A percentile compares a stretch with the other conserved stretches of the same genome.
phyloP scores from a whole-genome alignment of 352 stramenopile species.

The Phytophthora syringae region DNA sequence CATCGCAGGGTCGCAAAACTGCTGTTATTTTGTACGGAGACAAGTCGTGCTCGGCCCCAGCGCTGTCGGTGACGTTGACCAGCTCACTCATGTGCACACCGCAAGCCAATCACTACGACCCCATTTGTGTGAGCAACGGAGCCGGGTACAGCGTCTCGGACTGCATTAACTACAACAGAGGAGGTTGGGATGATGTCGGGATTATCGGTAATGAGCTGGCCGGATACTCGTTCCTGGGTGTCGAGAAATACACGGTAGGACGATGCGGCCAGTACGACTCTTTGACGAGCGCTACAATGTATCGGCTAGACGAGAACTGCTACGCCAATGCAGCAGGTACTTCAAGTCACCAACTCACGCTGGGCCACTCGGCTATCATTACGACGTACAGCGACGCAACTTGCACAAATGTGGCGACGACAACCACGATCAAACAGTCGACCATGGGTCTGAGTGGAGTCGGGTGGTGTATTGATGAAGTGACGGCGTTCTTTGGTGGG shows the following conservation, averaged over 20 bases:
- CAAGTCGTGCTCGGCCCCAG: neutral
- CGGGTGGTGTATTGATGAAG: neutral
- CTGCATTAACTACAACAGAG: slow-evolving; percentile 3
- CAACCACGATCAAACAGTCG: neutral
- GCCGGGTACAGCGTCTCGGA: slow-evolving; percentile 11
- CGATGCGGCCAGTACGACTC: neutral
- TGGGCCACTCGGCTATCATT: slow-evolving; percentile 2
- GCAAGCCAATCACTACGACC: slow-evolving; percentile 7
- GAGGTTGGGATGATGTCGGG: slow-evolving; percentile 9
- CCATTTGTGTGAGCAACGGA: neutral
- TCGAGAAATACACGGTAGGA: slow-evolving; percentile 6
- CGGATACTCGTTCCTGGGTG: neutral
- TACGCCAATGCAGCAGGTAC: slow-evolving; percentile 17
- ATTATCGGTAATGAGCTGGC: neutral
- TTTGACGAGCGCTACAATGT: neutral
- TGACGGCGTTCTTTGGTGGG: slow-evolving; percentile 8
- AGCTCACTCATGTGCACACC: slow-evolving; percentile 5
- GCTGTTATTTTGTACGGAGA: neutral
- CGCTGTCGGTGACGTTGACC: neutral
- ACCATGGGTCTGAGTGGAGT: neutral
- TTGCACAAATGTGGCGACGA: slow-evolving; percentile 1
- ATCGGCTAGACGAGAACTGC: slow-evolving; percentile 21
- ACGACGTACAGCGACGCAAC: slow-evolving; percentile 16
- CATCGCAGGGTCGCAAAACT: neutral
- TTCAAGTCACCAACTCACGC: slow-evolving; percentile 12